Percentiles rank a stretch among this genome's conserved stretches.
phyloP scores from a whole-genome alignment of 2,329 filamentous ascomycete species.

The Ophiognomonia clavigignenti-juglandacearum region DNA sequence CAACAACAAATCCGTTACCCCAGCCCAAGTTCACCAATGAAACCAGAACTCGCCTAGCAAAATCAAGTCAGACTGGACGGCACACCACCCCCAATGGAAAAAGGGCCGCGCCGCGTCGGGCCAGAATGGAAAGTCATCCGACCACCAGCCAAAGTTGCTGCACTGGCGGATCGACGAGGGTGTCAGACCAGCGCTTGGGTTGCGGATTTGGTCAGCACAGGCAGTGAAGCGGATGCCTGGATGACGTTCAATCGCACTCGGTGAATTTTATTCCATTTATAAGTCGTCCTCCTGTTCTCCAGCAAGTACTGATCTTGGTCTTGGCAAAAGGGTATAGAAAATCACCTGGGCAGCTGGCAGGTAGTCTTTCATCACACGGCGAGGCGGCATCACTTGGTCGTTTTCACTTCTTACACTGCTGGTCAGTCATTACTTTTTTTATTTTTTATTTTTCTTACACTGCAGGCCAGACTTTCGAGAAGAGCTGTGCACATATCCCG shows the following conservation, averaged over 20 bases:
- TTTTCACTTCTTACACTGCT: not conserved
- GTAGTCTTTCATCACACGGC: not conserved
- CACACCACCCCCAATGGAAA: not conserved
- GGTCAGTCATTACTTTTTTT: not conserved
- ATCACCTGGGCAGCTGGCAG: not conserved
- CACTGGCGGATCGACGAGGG: not conserved
- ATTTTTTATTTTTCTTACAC: not conserved
- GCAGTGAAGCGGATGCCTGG: conserved; percentile 12
- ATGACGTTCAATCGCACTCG: not conserved
- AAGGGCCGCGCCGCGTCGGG: not conserved
- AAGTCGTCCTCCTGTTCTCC: not conserved
- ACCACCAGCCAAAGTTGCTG: not conserved
- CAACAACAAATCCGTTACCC: not conserved
- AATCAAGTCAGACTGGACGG: not conserved
- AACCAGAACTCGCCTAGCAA: not conserved
- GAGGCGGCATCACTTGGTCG: not conserved
- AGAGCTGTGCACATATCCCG: too few relatives aligned
- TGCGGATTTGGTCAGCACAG: not conserved
- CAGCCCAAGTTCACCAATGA: conserved; percentile 6
- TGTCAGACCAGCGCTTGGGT: not conserved
- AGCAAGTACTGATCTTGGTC: too few relatives aligned
- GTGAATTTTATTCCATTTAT: not conserved
- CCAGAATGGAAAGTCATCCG: conserved; percentile 5
- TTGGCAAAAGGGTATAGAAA: not conserved
- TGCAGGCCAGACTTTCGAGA: not conserved